Conservation (phyloP, 192 early-diverging fungal species). For the Coemansia sp. region DNA sequence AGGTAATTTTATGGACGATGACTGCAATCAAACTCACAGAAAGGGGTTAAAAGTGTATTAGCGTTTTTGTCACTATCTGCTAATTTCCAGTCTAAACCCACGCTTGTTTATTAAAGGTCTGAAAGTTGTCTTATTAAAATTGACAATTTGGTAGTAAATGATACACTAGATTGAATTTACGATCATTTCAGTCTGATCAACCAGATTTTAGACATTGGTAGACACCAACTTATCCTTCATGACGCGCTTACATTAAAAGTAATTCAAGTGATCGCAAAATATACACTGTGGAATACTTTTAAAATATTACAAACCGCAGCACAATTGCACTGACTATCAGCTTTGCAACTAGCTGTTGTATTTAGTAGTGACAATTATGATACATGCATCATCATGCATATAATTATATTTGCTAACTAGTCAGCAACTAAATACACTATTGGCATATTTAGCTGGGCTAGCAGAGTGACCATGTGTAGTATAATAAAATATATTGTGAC, state of each 20-base stretch:
- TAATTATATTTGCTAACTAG: neutral
- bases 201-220: slow-evolving; percentile 54
- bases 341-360: slow-evolving; percentile 83
- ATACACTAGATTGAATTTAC: slow-evolving; percentile 52
- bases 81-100: slow-evolving; percentile 22
- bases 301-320: slow-evolving; percentile 47
- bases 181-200: slow-evolving; percentile 57
- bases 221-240: slow-evolving; percentile 67
- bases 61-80: slow-evolving; percentile 61
- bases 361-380: slow-evolving; percentile 96
- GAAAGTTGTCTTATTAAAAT: slow-evolving; percentile 94
- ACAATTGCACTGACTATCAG: slow-evolving; percentile 73
- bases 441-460: slow-evolving; percentile 62
- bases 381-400: slow-evolving; percentile 69
- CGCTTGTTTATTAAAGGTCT: slow-evolving; percentile 61
- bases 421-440: slow-evolving; percentile 56
- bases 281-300: slow-evolving; percentile 72
- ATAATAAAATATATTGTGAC: too few species aligned
- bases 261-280: slow-evolving; percentile 67
- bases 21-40: slow-evolving; percentile 59
- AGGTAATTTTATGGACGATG: slow-evolving; percentile 86
- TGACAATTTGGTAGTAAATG: slow-evolving; percentile 56
- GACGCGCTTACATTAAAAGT: slow-evolving; percentile 76
- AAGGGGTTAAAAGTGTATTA: slow-evolving; percentile 57
- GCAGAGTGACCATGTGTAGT: slow-evolving; percentile 54